A percentile compares a stretch with the other conserved stretches of the same genome.
phyloP scores from a whole-genome alignment of 2,329 filamentous ascomycete genomes.

The Massarina eburnea region DNA sequence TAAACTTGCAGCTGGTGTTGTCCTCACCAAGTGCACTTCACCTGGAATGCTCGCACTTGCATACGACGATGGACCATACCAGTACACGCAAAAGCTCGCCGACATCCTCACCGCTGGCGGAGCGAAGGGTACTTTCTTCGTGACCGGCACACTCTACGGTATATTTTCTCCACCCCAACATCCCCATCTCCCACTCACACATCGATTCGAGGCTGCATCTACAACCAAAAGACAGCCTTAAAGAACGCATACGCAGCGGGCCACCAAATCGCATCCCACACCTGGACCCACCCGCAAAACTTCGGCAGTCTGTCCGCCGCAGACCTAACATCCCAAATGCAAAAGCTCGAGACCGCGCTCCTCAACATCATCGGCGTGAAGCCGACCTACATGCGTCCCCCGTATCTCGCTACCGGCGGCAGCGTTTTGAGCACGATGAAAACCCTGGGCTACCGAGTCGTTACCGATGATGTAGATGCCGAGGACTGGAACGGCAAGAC shows the following conservation, averaged over 20 bases:
- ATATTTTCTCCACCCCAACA: background rate
- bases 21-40: conserved; percentile 32
- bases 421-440: conserved; percentile 36
- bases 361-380: conserved; percentile 41
- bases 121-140: conserved; percentile 41
- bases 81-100: conserved; percentile 37
- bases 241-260: conserved; percentile 36
- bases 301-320: conserved; percentile 32
- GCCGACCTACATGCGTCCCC: conserved; percentile 42
- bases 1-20: conserved; percentile 10
- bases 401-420: conserved; percentile 38
- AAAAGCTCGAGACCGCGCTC: conserved; percentile 34
- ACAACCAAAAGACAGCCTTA: conserved; percentile 33
- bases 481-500: conserved; percentile 40
- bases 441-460: conserved; percentile 39
- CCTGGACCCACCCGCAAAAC: conserved; percentile 37
- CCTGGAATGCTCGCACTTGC: conserved; percentile 36
- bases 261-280: conserved; percentile 41
- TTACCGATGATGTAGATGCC: conserved; percentile 36
- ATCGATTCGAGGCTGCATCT: conserved; percentile 34
- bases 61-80: conserved; percentile 41
- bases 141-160: conserved; percentile 28
- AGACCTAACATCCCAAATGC: conserved; percentile 37
- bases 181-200: background rate
- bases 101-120: conserved; percentile 34